Conservation (phyloP, 306 rosid species). For the Calophaca sinica region DNA sequence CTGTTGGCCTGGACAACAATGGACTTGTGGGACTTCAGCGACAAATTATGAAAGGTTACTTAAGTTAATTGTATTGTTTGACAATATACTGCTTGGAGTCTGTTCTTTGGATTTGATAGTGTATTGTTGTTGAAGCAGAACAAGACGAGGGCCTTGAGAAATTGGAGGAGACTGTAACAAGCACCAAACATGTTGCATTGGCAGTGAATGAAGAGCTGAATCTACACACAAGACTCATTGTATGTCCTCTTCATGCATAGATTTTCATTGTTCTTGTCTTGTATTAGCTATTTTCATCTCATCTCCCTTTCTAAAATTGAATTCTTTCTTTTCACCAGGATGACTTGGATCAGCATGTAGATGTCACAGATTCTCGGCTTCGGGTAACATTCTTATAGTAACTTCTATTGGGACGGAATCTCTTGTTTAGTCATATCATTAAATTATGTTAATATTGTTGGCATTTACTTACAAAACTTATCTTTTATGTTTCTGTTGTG, state of each 20-base stretch:
- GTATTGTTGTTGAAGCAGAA: conserved; percentile 61
- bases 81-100: conserved; percentile 21
- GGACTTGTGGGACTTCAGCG: conserved; percentile 87
- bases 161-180: conserved; percentile 75
- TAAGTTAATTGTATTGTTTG: conserved; percentile 27
- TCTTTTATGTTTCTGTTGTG: conserved; percentile 36
- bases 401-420: conserved; percentile 20
- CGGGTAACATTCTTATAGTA: conserved; percentile 62
- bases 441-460: conserved; percentile 16
- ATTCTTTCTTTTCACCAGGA: conserved; percentile 62
- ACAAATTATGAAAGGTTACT: conserved; percentile 79
- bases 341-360: conserved; percentile 88
- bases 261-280: conserved; percentile 25
- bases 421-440: conserved; percentile 9
- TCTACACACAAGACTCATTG: conserved; percentile 88
- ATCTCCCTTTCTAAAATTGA: conserved; percentile 18
- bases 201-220: conserved; percentile 93
- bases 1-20: conserved; percentile 78
- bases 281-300: conserved; percentile 5
- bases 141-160: conserved; percentile 93
- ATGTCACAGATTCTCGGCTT: conserved; percentile 77
- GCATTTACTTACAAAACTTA: conserved; percentile 26
- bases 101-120: conserved; percentile 39
- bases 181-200: conserved; percentile 93
- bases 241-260: conserved; percentile 47